Percentiles rank a stretch among this genome's conserved stretches.
phyloP scores from a whole-genome alignment of 1,284 basidiomycete genomes.

The Leccinum pallidistipes region DNA sequence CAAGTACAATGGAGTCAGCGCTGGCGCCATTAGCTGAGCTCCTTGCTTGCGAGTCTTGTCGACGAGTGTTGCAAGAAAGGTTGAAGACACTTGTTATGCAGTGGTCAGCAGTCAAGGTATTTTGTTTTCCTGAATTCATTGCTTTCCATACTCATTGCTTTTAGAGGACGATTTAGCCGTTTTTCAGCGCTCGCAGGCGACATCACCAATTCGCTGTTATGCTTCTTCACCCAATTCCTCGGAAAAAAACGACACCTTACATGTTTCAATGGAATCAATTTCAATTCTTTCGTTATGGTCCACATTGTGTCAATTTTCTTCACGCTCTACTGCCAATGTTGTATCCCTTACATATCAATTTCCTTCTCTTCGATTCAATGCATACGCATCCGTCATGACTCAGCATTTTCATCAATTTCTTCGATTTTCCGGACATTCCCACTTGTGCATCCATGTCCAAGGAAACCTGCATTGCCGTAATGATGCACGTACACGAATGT shows the following conservation, averaged over 20 bases:
- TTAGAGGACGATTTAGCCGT: conserved; percentile 35
- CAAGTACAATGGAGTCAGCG: conserved; percentile 58
- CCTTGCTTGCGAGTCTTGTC: conserved; percentile 61
- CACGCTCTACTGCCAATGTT: background rate
- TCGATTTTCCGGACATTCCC: background rate
- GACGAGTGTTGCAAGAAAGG: conserved; percentile 56
- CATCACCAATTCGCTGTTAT: conserved; percentile 11
- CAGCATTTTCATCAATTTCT: conserved; percentile 3
- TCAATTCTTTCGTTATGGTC: background rate
- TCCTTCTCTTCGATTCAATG: background rate
- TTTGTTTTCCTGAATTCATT: conserved; percentile 1
- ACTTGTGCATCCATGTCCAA: conserved; percentile 4
- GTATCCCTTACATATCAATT: conserved; percentile 5
- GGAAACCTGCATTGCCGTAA: conserved; percentile 11
- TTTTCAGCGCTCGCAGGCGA: conserved; percentile 1
- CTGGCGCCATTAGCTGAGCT: conserved; percentile 58
- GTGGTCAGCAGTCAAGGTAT: conserved; percentile 77
- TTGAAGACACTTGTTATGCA: conserved; percentile 68
- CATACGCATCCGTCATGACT: conserved; percentile 1
- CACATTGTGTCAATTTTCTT: background rate
- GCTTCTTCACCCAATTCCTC: background rate
- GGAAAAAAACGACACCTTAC: conserved; percentile 3
- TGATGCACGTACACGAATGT: conserved; percentile 11
- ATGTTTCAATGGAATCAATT: background rate
- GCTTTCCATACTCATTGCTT: conserved; percentile 11